phyloP scores from a whole-genome alignment of 2,329 filamentous ascomycete genomes.

The Calonectria pauciramosa region DNA sequence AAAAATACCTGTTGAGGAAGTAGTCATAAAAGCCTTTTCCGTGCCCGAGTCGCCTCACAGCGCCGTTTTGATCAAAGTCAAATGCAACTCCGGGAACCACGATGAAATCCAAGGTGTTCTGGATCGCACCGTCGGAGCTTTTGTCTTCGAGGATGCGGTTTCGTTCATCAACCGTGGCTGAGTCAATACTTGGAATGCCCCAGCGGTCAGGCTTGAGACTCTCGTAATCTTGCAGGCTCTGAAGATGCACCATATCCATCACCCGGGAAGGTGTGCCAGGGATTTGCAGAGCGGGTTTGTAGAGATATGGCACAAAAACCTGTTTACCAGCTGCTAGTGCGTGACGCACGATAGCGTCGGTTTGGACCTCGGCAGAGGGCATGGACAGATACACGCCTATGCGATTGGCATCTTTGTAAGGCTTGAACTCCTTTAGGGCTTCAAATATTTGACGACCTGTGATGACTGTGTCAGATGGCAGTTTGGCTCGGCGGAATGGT shows the following conservation, averaged over 20 bases:
- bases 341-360: slow-evolving; percentile 83
- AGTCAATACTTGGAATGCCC: slow-evolving; percentile 91
- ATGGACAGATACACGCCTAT: slow-evolving; percentile 95
- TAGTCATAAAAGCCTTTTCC: slow-evolving; percentile 98
- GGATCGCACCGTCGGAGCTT: slow-evolving; percentile 58
- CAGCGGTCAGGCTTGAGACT: slow-evolving; percentile 83
- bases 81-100: slow-evolving; percentile 95
- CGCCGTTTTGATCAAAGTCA: slow-evolving; percentile 70
- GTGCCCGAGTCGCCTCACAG: slow-evolving; percentile 85
- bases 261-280: slow-evolving; percentile 71
- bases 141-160: slow-evolving; percentile 80
- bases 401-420: slow-evolving; percentile 80
- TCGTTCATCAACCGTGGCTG: slow-evolving; percentile 73
- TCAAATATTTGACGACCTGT: slow-evolving; percentile 76
- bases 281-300: slow-evolving; percentile 67
- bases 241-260: slow-evolving; percentile 95
- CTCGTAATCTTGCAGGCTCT: slow-evolving; percentile 82
- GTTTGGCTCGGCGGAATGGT: neutral
- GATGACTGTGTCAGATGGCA: slow-evolving; percentile 36
- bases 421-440: slow-evolving; percentile 74
- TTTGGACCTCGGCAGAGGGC: slow-evolving; percentile 89
- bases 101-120: slow-evolving; percentile 81
- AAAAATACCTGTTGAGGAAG: slow-evolving; percentile 82
- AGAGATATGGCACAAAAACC: slow-evolving; percentile 93
- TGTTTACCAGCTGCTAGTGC: slow-evolving; percentile 83